Percentiles rank a stretch among this genome's conserved stretches.
Evolutionary conservation across 1,284 basidiomycete species (phyloP).

Genomic region (Vanrija pseudolonga): DNA sequence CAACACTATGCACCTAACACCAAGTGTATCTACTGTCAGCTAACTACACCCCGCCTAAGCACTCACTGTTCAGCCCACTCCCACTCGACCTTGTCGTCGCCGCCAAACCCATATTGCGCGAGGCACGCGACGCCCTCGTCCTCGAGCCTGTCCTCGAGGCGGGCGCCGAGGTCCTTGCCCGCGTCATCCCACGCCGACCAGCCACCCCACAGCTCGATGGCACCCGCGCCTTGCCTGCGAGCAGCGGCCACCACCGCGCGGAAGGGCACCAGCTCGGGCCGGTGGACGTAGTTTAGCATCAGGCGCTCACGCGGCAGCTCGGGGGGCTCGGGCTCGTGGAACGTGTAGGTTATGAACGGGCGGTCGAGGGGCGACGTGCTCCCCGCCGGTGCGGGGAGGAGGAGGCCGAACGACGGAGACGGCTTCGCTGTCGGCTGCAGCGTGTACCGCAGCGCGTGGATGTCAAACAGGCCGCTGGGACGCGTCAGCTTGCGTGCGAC

Average conservation of each 20-base stretch:
- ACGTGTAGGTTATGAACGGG: not conserved
- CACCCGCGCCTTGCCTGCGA: not conserved
- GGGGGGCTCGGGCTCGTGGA: not conserved
- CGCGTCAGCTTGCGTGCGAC: not conserved
- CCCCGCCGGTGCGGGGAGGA: not conserved
- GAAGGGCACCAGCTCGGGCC: slow-evolving; percentile 1
- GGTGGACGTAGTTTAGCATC: not conserved
- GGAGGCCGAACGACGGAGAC: not conserved
- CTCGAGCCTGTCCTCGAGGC: not conserved
- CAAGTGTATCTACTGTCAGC: not conserved
- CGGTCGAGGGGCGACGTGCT: not conserved
- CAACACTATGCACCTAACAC: slow-evolving; percentile 1
- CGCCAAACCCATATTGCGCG: slow-evolving; percentile 4
- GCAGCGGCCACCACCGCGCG: slow-evolving; percentile 3
- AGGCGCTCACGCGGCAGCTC: not conserved
- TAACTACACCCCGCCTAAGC: too few species aligned
- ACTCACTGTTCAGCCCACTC: slow-evolving; percentile 10
- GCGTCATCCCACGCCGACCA: not conserved
- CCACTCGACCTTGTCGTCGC: slow-evolving; percentile 9
- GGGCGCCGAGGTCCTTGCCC: not conserved
- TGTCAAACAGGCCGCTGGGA: not conserved
- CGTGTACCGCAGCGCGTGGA: not conserved
- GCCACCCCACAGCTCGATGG: slow-evolving; percentile 12
- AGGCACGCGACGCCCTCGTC: not conserved
- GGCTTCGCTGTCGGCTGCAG: not conserved